Evolutionary conservation across 495 filamentous ascomycete genomes (phyloP), one percentile per base, ranked within the genome.

Genomic region (Penicillium canescens): DNA sequence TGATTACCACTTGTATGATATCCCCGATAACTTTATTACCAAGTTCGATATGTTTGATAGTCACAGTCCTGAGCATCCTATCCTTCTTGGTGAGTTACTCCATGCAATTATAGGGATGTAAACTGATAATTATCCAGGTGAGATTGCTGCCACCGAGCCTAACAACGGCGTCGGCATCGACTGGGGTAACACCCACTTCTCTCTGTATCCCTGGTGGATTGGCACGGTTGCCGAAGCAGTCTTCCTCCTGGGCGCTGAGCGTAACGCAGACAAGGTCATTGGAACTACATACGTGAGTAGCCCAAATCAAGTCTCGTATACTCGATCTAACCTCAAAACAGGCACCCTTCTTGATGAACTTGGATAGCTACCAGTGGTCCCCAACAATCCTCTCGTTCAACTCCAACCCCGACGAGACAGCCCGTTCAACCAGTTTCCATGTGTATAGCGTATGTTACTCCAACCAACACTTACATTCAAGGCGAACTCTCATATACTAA

Each of bases 161-260:
- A 68, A 68, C 39, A 67, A 69, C 14, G 60, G 63, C 11, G 49
- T 41, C 10, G 65, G 59, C 3, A 60, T 70, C n/a, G 49, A 70
- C 61, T 66, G 65, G 60, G 52, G 57, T 6, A 42, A 65, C 13
- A 58, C 59, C 61, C 59, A 69, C 55, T 68, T 67, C 48, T 63
- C 65, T 14, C n/a, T 60, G 37, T 87, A 86, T 77, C 78, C 61
- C 75, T 85, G 55, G 76, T 72, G 65, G 67, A 63, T 65, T 34
- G 69, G 48, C 11, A 59, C 79, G 12, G 78, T 88, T n/a, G 74
- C 73, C 16, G 87, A 91, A 56, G 85, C 83, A 4, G 80, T 90
- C 37, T 88, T 80, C 57, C 72, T 87, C 11, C 61, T 91, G 41
- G 85, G 83, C 16, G 77, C 81, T 12, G 87, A 90, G 68, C 76